A percentile compares a stretch with the other conserved stretches of the same genome.
These are phyloP conservation scores for Selenicereus undatus DNA, from an alignment of 148 eudicot genomes.

Conservation along the genomic window DNA sequence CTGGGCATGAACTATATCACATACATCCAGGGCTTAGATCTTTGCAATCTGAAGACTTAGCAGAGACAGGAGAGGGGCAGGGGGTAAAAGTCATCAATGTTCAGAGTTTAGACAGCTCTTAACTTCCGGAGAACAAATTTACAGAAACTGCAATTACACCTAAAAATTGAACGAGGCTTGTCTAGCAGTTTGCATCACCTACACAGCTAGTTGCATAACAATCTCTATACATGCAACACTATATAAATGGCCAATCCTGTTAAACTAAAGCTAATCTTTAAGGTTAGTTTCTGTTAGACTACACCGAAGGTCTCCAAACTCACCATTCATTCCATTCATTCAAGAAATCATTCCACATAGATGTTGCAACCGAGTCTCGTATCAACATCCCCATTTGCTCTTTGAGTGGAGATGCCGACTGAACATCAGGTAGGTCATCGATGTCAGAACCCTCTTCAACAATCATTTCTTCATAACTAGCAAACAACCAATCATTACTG, in stretches of 20 bases:
- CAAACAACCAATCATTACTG: slow-evolving; percentile 62
- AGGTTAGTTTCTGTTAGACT: not conserved
- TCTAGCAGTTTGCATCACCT: not conserved
- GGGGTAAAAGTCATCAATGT: no score
- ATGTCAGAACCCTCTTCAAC: slow-evolving; percentile 36
- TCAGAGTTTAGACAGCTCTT: no score
- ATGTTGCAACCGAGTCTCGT: slow-evolving; percentile 59
- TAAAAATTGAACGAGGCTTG: not conserved
- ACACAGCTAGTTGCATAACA: not conserved
- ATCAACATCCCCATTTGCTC: slow-evolving; percentile 48
- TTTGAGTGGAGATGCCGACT: slow-evolving; percentile 37
- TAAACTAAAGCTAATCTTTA: no score
- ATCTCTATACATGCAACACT: not conserved
- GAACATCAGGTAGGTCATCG: slow-evolving; percentile 50
- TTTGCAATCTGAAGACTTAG: no score
- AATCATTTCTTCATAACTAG: slow-evolving; percentile 32
- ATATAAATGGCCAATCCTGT: not conserved
- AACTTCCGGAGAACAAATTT: not conserved
- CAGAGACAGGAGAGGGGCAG: no score
- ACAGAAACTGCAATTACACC: not conserved
- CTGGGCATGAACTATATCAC: no score
- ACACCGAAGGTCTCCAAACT: slow-evolving; percentile 2
- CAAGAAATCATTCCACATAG: slow-evolving; percentile 78
- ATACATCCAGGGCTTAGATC: no score
- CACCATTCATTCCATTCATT: slow-evolving; percentile 79